Percentiles rank a stretch among this genome's conserved stretches.
phyloP scores from a whole-genome alignment of 768 basidiomycete species.

The Amyloporia xantha region DNA sequence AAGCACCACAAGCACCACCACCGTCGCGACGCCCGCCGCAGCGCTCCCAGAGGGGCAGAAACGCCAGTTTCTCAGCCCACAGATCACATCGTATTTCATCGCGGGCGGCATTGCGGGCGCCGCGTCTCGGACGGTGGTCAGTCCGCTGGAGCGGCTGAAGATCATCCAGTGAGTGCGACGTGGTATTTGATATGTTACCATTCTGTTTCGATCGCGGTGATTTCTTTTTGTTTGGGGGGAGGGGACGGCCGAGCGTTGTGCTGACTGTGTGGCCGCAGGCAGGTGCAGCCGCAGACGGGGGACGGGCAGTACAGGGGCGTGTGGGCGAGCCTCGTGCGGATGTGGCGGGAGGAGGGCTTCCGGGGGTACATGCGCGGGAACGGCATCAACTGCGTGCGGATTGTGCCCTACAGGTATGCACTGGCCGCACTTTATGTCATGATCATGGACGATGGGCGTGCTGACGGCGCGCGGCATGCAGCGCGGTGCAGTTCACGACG shows the following conservation, averaged over 20 bases:
- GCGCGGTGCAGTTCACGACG: constrained; percentile 79
- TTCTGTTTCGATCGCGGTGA: not conserved
- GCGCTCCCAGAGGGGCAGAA: not conserved
- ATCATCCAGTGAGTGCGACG: constrained; percentile 78
- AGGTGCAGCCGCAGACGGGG: constrained; percentile 74
- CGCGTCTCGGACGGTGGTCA: constrained; percentile 86
- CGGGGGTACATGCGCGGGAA: constrained; percentile 93
- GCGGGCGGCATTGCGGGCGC: constrained; percentile 51
- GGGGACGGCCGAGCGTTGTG: too few relatives aligned
- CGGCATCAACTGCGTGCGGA: constrained; percentile 84
- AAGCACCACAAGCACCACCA: too few relatives aligned
- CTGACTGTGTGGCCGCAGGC: constrained; percentile 40
- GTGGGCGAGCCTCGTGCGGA: constrained; percentile 74
- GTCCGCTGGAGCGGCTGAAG: constrained; percentile 87
- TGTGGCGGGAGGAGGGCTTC: constrained; percentile 94
- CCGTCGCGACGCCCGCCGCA: not conserved
- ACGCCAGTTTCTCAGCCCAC: constrained; percentile 22
- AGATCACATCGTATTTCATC: constrained; percentile 43
- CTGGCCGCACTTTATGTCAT: not conserved
- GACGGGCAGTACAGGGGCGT: constrained; percentile 76
- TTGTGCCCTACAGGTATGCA: constrained; percentile 69
- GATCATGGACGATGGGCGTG: not conserved
- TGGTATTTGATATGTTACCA: too few relatives aligned
- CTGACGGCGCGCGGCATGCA: constrained; percentile 20
- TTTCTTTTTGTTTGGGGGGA: too few relatives aligned